Evolutionary conservation across 2,329 filamentous ascomycete genomes (phyloP), one percentile per base, ranked within the genome.

Genomic region (Fusarium metavorans): DNA sequence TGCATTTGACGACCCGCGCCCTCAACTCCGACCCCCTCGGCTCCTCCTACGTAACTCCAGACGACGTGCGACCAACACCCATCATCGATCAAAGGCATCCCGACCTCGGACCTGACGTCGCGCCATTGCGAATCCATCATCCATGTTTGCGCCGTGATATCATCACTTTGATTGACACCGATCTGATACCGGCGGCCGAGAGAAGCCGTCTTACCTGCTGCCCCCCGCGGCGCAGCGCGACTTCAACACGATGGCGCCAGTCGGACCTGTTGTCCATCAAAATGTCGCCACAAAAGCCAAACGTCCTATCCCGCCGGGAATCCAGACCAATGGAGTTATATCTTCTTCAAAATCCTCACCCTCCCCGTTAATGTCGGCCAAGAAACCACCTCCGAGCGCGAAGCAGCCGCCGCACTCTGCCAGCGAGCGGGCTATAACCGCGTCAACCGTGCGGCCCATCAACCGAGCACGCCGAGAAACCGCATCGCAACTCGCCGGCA

Each of bases 281-380:
- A 82, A 83, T 79, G 84, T 82, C 77, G 79, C 83, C 75, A 82
- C 81, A 75, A 95, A 94, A 84, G 88, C 90, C 74, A 95, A 94
- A 84, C 91, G 92, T 39, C 91, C 91, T 70, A 85, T 89, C 62
- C 91, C 91, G 41, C 88, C 92, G 56, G 88, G 90, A 52, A 89
- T 93, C 67, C 92, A 93, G 81, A 89, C 90, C 70, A 93, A 93
- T 82, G 91, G 91, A 35, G 63, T 58, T 37, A 83, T 85, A 68
- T 85, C 85, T 73, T 83, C 89, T 27, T 88, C 89, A 1, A 88
- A 89, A 69, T 88, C 90, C 5, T 92, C 91, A 3, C 88, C 91
- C 2, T 90, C 89, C 5, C 88, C 89, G 6, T 89, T 86, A 75
- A 83, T 91, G 77, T 84, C 91, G 11, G 82, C 87, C 11, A 91